phyloP scores from a whole-genome alignment of 2,329 filamentous ascomycete genomes.

The Fusarium piperis region DNA sequence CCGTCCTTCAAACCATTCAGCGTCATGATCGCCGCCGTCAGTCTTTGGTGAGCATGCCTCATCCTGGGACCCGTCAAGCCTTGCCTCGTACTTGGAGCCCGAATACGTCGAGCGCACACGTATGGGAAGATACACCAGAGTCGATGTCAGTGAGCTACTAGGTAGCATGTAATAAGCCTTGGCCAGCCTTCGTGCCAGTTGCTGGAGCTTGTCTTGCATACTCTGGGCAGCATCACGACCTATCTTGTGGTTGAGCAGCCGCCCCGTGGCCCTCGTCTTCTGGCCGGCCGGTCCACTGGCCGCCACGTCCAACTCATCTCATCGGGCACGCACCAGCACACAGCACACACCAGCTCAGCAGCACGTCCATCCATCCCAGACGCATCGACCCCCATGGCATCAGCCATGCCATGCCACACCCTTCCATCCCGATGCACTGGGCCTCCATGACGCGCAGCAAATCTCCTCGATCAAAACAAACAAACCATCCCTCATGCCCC shows the following conservation, averaged over 20 bases:
- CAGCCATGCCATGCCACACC: slow-evolving; percentile 12
- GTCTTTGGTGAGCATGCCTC: slow-evolving; percentile 28
- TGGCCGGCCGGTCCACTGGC: slow-evolving; percentile 18
- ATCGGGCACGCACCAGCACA: slow-evolving; percentile 25
- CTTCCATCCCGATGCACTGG: slow-evolving; percentile 32
- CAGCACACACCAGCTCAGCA: slow-evolving; percentile 19
- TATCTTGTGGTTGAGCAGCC: slow-evolving; percentile 10
- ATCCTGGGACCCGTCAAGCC: slow-evolving; percentile 25
- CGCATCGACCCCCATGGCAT: slow-evolving; percentile 16
- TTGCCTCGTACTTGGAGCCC: slow-evolving; percentile 17
- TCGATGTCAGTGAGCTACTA: slow-evolving; percentile 18
- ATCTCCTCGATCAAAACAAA: slow-evolving; percentile 46
- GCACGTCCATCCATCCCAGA: slow-evolving; percentile 9
- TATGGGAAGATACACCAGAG: slow-evolving; percentile 23
- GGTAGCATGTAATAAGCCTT: background rate
- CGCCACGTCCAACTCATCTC: slow-evolving; percentile 32
- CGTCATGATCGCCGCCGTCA: slow-evolving; percentile 41
- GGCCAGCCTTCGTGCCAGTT: slow-evolving; percentile 12
- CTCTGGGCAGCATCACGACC: background rate
- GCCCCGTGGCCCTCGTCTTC: slow-evolving; percentile 24
- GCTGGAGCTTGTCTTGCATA: background rate
- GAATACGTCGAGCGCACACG: slow-evolving; percentile 8
- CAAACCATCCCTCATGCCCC: slow-evolving; percentile 26
- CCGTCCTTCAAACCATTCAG: slow-evolving; percentile 29
- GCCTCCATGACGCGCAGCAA: slow-evolving; percentile 41